Conservation (phyloP, 2,329 filamentous ascomycete genomes). For the Madurella fahalii region DNA sequence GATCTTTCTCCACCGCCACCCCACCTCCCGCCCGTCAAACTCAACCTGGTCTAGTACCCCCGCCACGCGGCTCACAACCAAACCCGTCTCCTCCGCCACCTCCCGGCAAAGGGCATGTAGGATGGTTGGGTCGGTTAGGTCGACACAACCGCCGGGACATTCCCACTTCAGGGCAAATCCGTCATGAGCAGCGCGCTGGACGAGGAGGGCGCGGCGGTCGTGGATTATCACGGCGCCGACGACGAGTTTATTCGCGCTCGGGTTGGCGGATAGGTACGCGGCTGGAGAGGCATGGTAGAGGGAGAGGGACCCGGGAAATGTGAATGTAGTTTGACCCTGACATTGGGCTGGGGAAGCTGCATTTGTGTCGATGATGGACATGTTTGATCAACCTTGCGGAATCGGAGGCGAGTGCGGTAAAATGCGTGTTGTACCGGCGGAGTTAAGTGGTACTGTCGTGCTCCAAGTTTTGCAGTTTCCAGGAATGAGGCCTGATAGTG, state of each 20-base stretch:
- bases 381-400: no score
- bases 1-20: conserved; percentile 13
- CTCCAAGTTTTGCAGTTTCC: no score
- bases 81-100: conserved; percentile 21
- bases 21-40: conserved; percentile 6
- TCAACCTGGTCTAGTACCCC: conserved; percentile 5
- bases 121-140: conserved; percentile 11
- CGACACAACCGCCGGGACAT: conserved; percentile 21
- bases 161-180: conserved; percentile 23
- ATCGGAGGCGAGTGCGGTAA: no score
- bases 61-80: neutral
- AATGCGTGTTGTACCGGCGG: no score
- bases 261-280: conserved; percentile 15
- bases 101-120: conserved; percentile 17
- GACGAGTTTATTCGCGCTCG: conserved; percentile 11
- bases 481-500: no score
- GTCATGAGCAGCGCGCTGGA: conserved; percentile 23
- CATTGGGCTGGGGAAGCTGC: no score
- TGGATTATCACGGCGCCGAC: conserved; percentile 18
- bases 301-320: neutral
- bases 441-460: no score
- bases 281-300: conserved; percentile 6
- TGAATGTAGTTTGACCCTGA: neutral
- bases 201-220: conserved; percentile 15
- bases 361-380: no score